Evolutionary conservation across 2,329 filamentous ascomycete species (phyloP), one percentile per base, ranked within the genome.

Genomic region (Phaeosphaeria sp.): DNA sequence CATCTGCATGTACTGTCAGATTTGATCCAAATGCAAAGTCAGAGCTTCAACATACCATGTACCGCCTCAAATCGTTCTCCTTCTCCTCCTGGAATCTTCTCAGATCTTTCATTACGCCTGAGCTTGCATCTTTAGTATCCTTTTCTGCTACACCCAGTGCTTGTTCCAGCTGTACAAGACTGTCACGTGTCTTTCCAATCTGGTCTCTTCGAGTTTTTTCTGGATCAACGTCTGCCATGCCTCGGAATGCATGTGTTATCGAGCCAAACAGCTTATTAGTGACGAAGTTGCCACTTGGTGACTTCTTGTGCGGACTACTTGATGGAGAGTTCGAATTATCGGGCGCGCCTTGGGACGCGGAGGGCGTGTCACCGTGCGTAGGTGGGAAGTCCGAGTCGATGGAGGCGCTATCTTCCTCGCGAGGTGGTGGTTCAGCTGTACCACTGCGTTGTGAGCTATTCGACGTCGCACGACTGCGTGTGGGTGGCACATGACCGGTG

Each of bases 331-430:
- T 65, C 50, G 52, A 56, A 22, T 50, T 64, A 43, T 77, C 75
- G 13, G 89, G 88, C 15, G 85, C 82, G 17, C 90, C 90, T 72
- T 96, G 90, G 59, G 88, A 87, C 41, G 90, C 89, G 20, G 91
- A 90, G 7, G 67, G 66, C 23, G 85, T 82, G 23, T 95, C 92
- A 42, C 90, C 90, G 69, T 96, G 91, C 1, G 90, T 96, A 1
- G 93, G 91, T 2, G 94, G 93, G 64, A 99, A 99, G 75, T 98
- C 95, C 0, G 93, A 97, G 76, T 99, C 95, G 58, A 97, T 93
- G 0, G 92, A 96, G 25, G 90, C 91, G 1, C 92, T 92, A 69
- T 97, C 92, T 58, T 94, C 91, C 17, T 81, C 72, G 81, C 80
- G 68, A 82, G 82, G 64, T 36, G 65, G 66, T 17, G 65, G 61